Evolutionary conservation across 2,329 filamentous ascomycete species (phyloP), one percentile per base, ranked within the genome.

Genomic region (Fusarium luffae): DNA sequence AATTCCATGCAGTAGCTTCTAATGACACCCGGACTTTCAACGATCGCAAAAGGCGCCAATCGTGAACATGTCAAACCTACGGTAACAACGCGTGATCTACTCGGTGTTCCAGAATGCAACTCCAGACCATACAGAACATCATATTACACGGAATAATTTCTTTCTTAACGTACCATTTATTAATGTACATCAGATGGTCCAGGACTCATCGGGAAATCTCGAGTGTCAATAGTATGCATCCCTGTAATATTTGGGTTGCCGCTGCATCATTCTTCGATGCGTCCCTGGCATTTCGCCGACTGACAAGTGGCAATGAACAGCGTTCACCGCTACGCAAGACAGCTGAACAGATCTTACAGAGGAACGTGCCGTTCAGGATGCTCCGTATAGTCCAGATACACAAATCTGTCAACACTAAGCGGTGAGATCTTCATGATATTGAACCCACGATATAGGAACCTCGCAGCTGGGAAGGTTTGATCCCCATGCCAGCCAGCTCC

Each of bases 1-100:
- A 34, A 42, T 30, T 59, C 42, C n/a, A n/a, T 61, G 28, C 58
- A 21, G 50, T 43, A 51, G 59, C 25, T 34, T 41, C 3, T 42
- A 32, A 18, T 19, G 18, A 27, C 18, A 10, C 48, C 25, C 11
- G 13, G 48, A 25, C 30, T 37, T 19, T 40, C 14, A 13, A 10
- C 7, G 13, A 40, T 19, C 18, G 8, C 32, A 25, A 51, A 12
- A 40, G 32, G 18, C 18, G 18, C 21, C 21, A 37, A 19, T 19
- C 5, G 41, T 43, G 41, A 43, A 21, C 18, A 27, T 19, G 34
- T 37, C 34, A 37, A 19, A 23, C 32, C 27, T 9, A 25, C 21
- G 18, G 18, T 51, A 27, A 51, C 32, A 40, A 51, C 32, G 48
- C 48, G 32, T 25, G 32, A 32, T 41, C 32, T 19, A 16, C n/a